Base-by-base conservation (phyloP, 768 basidiomycete species). In the Solioccasus polychromus region DNA sequence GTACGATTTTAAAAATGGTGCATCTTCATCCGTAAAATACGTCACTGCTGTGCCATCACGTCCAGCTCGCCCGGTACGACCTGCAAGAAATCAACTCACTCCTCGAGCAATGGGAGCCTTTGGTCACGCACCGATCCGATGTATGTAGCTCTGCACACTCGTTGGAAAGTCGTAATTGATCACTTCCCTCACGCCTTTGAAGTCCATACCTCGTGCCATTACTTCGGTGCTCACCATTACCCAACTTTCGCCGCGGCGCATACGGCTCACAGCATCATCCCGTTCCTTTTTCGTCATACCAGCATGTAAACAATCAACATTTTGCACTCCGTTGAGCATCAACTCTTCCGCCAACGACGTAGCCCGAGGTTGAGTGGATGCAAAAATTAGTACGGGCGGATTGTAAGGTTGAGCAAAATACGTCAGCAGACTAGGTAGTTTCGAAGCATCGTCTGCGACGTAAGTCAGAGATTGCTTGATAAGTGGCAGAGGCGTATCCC, bases 111-210 rank as follows among this genome's bases (percentile, higher is more conserved):
- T 18, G 5, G 6, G 2, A 30, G 23, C 11, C 8, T 26, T 35
- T 17, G 43, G 20, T 28, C 46, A 59, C 71, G 37, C 29, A 85
- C 91, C 95, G 41, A 99, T 96, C 19, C 96, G 78, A 67, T 99
- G 96, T 34, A 99, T 79, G 60, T 99, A 99, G 59, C 89, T 93
- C 64, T 95, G 92, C 2, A 95, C 86, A 44, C 82, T 94, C 30
- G 87, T 92, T 3, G 96, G 96, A 68, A 98, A 97, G 68, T 97
- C 95, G 58, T 89, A 94, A 66, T 97, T 99, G 61, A 98, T 85
- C 9, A 99, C 93, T 60, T 97, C 89, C 47, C 83, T 75, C 41
- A 95, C 82, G 9, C 94, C 93, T 64, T 86, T 88, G 73, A 99
- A 98, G 62, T 98, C 96, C 86, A 99, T 93, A 3, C 96, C 96